phyloP scores from a whole-genome alignment of 306 rosid species.

The Adenanthera pavonina region DNA sequence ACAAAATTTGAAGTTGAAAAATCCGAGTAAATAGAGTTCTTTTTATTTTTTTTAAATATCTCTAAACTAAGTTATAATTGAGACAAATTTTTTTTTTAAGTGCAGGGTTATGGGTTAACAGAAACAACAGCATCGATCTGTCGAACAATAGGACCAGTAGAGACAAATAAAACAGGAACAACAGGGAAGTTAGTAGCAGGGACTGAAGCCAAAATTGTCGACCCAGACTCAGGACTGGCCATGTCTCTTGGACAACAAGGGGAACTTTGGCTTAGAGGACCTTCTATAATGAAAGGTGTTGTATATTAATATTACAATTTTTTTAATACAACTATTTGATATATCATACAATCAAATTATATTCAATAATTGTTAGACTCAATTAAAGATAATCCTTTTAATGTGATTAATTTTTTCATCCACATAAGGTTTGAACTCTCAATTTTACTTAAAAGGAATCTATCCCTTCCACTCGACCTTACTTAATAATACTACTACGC shows the following conservation, averaged over 20 bases:
- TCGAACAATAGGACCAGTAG: conserved; percentile 37
- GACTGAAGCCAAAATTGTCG: conserved; percentile 56
- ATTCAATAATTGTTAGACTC: too few relatives aligned
- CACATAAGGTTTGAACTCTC: too few relatives aligned
- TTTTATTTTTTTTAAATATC: not conserved
- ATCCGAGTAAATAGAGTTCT: not conserved
- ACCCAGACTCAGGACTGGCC: conserved; percentile 50
- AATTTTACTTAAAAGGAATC: too few relatives aligned
- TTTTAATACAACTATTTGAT: too few relatives aligned
- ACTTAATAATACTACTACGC: too few relatives aligned
- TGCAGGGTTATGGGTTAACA: conserved; percentile 66
- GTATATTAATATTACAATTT: not conserved
- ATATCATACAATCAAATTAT: too few relatives aligned
- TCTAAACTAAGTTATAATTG: not conserved
- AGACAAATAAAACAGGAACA: conserved; percentile 41
- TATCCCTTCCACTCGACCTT: too few relatives aligned
- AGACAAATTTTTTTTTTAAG: not conserved
- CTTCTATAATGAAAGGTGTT: conserved; percentile 63
- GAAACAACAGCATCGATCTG: conserved; percentile 47
- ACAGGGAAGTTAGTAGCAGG: conserved; percentile 45
- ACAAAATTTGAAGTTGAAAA: not conserved
- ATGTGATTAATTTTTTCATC: too few relatives aligned
- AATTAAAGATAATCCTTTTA: too few relatives aligned
- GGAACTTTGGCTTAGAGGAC: conserved; percentile 67
- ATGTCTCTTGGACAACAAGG: conserved; percentile 54